phyloP scores from a whole-genome alignment of 1,284 basidiomycete genomes.

The Phylloporus sp. region DNA sequence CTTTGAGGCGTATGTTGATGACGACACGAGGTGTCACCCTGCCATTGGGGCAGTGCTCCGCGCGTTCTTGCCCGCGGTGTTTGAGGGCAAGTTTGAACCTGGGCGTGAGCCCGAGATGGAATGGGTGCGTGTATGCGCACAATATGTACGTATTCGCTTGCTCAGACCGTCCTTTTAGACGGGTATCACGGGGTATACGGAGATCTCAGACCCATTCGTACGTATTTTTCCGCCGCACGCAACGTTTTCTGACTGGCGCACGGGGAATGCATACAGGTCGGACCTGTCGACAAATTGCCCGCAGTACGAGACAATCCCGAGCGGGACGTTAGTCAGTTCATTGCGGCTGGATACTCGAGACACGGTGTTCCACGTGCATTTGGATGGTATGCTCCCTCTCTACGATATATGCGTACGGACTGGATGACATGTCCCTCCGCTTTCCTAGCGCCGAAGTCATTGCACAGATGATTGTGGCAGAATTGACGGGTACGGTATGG shows the following conservation, averaged over 20 bases:
- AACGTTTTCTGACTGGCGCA: neutral
- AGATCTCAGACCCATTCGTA: conserved; percentile 73
- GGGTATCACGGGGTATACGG: conserved; percentile 84
- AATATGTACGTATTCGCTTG: conserved; percentile 58
- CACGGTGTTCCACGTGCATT: conserved; percentile 85
- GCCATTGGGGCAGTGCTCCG: conserved; percentile 59
- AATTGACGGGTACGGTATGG: conserved; percentile 57
- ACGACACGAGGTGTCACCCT: conserved; percentile 66
- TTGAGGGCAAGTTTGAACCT: conserved; percentile 59
- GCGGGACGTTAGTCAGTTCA: conserved; percentile 66
- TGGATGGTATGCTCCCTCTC: conserved; percentile 61
- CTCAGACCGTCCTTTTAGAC: conserved; percentile 52
- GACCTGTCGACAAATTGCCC: conserved; percentile 57
- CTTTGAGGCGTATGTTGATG: conserved; percentile 62
- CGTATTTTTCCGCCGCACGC: conserved; percentile 32
- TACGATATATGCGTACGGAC: neutral
- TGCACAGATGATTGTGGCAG: conserved; percentile 68
- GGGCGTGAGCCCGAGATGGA: conserved; percentile 69
- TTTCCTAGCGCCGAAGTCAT: conserved; percentile 69
- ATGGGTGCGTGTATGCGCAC: conserved; percentile 59
- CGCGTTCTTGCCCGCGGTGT: conserved; percentile 65
- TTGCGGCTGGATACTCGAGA: conserved; percentile 78
- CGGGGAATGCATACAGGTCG: conserved; percentile 58
- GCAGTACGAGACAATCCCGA: conserved; percentile 21
- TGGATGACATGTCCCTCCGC: no score